Evolutionary conservation across 2,329 filamentous ascomycete genomes (phyloP), one percentile per base, ranked within the genome.

Genomic region (Verticillium nonalfalfae): DNA sequence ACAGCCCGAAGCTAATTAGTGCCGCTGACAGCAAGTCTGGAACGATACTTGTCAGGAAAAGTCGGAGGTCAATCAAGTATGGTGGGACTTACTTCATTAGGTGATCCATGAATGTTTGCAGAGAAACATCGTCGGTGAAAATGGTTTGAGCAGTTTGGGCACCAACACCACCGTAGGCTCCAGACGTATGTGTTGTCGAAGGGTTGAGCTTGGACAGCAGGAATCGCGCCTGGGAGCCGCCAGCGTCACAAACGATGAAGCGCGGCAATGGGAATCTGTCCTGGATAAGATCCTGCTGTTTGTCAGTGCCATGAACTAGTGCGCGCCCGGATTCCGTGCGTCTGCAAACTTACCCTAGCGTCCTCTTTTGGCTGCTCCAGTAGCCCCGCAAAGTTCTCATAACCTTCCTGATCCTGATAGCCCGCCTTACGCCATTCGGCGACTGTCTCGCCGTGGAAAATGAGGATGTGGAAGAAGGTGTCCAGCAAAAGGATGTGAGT

Each of bases 61-160:
- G 36, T 10, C 26, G 26, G 26, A 31, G 5, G 26, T 31, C 26
- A 31, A 56, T 57, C 11, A 31, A 36, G 10, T 9, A 3, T 59
- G 26, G 60, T 9, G 36, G 26, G 61, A 82, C 89, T 78, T 82
- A 93, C 91, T 99, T 99, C 95, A 99, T 99, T 74, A 99, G 81
- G 78, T 98, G 93, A 71, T 99, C 95, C 95, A 99, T 99, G 74
- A 99, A 99, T 1, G 94, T 98, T 77, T 98, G 94, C 72, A 99
- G 80, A 60, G 93, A 97, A 60, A 99, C 95, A 75, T 99, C 95
- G 71, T 99, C 95, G 1, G 95, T 99, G 79, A 99, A 99, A 70
- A 99, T 99, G 5, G 95, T 99, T 77, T 99, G 95, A 9, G 94
- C 93, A 56, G 90, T 93, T 71, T 94, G 91, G 2, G 85, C 84